Base-by-base conservation (phyloP, 495 filamentous ascomycete species). In the Hypoxylon lenormandii region DNA sequence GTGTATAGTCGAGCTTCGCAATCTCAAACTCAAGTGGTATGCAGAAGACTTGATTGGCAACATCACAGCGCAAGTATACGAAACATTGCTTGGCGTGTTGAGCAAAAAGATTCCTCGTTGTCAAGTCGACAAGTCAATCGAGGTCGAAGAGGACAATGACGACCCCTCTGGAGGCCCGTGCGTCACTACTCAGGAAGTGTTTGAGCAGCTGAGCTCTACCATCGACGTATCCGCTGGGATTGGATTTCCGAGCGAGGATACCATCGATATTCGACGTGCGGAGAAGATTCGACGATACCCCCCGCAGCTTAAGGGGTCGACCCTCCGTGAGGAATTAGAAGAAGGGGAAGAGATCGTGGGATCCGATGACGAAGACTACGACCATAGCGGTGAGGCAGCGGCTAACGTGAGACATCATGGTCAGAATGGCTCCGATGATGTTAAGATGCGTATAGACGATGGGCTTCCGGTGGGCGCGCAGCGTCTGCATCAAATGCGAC, bases 1-100 rank as follows among this genome's bases (percentile, higher is more conserved):
- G 73, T 89, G 92, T 45, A 83, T 87, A 4, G 91, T 98, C 12
- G 83, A 90, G 15, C 84, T 96, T 56, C 92, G 95, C 54, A 97
- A 90, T 66, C 83, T 86, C 51, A 88, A 88, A 19, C 89, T 98
- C 28, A 86, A 90, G 38, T 80, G 83, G 3, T 79, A 88, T 19
- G 89, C 83, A 2, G 80, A 81, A 67, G 86, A 83, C 66, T 85
- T 79, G 70, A 83, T 87, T 63, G 89, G 89, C 51, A 81, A 82
- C 63, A 86, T 78, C 0, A 93, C 94, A 0, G 84, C 87, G 3
- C 83, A 88, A 48, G 86, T 97, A 16, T 98, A 97, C 66, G 85
- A 84, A 21, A 84, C 86, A 23, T 80, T 97, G 18, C 85, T 98
- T 11, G 83, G 81, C 19, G 79, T 83, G 2, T 75, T 97, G 11